Percentiles rank a stretch among this genome's conserved stretches.
Evolutionary conservation across 73 alveolate species (phyloP).

Genomic region (Paramecium octaurelia): DNA sequence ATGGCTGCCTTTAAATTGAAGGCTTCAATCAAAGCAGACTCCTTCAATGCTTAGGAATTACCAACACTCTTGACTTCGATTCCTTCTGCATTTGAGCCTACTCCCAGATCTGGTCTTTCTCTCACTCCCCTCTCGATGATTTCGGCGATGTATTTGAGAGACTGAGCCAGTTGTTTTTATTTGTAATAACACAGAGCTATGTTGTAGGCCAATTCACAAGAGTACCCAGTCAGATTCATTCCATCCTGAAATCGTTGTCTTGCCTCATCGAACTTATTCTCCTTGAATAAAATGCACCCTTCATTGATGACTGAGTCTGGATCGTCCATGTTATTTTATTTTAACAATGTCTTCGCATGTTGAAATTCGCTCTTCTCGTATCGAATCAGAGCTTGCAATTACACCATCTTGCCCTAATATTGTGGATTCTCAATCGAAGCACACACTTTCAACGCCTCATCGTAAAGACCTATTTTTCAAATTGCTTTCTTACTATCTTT

Average conservation of each 20-base stretch:
- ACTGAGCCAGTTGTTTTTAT: conserved; percentile 89
- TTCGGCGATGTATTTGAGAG: conserved; percentile 95
- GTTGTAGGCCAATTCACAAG: conserved; percentile 96
- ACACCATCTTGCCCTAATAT: conserved; percentile 70
- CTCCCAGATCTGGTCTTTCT: conserved; percentile 98
- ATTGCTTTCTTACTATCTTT: conserved; percentile 54
- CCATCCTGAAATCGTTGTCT: conserved; percentile 91
- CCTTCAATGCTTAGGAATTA: conserved; percentile 94
- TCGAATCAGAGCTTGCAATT: conserved; percentile 82
- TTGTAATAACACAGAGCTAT: conserved; percentile 97
- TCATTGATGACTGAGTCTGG: conserved; percentile 86
- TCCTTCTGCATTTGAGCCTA: conserved; percentile 95
- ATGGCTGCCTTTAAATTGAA: conserved; percentile 98
- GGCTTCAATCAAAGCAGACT: conserved; percentile 98
- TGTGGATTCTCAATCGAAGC: conserved; percentile 75
- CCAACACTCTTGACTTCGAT: conserved; percentile 96
- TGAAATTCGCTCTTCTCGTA: conserved; percentile 87
- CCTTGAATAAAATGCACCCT: conserved; percentile 93
- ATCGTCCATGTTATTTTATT: conserved; percentile 75
- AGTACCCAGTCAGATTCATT: conserved; percentile 86
- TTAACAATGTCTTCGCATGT: conserved; percentile 84
- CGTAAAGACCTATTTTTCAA: conserved; percentile 67
- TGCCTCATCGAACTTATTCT: conserved; percentile 94
- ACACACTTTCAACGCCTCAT: conserved; percentile 86
- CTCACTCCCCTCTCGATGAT: conserved; percentile 97